Conservation (phyloP, 768 basidiomycete species). For the Boletus reticulatus region DNA sequence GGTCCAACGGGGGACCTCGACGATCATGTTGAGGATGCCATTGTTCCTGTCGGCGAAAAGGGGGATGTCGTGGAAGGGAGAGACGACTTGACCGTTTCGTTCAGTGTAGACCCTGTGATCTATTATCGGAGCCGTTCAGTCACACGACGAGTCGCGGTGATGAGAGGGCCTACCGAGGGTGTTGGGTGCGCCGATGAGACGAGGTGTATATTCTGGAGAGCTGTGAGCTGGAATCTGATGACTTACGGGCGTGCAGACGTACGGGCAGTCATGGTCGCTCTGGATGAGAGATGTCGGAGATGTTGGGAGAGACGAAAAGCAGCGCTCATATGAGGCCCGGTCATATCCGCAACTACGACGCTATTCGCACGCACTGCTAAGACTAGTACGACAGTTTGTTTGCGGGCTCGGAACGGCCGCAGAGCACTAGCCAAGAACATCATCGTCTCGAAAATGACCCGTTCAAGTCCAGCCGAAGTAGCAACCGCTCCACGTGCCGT, state of each 20-base stretch:
- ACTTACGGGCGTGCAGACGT: not conserved
- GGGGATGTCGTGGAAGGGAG: conserved; percentile 94
- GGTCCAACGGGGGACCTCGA: conserved; percentile 98
- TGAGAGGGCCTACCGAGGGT: conserved; percentile 71
- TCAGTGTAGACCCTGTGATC: conserved; percentile 97
- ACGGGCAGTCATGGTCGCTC: conserved; percentile 42
- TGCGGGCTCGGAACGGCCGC: no score
- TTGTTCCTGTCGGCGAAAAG: conserved; percentile 95
- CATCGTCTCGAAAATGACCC: conserved; percentile 60
- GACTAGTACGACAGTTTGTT: no score
- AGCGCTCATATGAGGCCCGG: conserved; percentile 16
- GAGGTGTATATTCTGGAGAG: conserved; percentile 61
- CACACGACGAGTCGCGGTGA: conserved; percentile 3
- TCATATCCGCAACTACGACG: conserved; percentile 20
- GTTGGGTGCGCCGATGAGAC: conserved; percentile 85
- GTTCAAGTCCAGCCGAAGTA: conserved; percentile 85
- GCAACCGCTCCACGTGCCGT: conserved; percentile 77
- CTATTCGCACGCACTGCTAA: not conserved
- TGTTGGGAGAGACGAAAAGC: conserved; percentile 58
- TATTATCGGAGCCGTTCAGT: conserved; percentile 38
- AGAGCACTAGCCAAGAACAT: not conserved
- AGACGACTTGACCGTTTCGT: conserved; percentile 79
- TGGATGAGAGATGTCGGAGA: conserved; percentile 53
- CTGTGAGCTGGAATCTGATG: not conserved
- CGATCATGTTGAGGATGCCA: conserved; percentile 98